Evolutionary conservation across 2,329 filamentous ascomycete genomes (phyloP), one percentile per base, ranked within the genome.

Genomic region (Cryphonectria carpinicola): DNA sequence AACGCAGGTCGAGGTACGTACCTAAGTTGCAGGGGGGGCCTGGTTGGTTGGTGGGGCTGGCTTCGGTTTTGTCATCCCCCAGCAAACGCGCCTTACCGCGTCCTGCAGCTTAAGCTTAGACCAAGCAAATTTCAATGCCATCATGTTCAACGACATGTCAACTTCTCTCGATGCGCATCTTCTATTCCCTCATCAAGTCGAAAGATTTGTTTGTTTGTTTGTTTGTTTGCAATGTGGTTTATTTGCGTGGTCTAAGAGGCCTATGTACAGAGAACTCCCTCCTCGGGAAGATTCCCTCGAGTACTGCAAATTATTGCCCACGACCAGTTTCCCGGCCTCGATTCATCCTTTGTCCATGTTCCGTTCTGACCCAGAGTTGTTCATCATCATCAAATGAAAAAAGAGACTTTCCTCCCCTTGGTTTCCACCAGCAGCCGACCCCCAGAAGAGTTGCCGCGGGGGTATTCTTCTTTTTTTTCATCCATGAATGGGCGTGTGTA

Each of bases 231-330:
- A 35, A 54, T 49, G 8, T 32, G 32, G 19, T 41, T 66, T 22
- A 28, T 72, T 68, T 71, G 63, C 71, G 32, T 37, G 63, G 66
- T 69, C 71, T 68, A 70, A 58, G 35, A 37, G 56, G 69, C 69
- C 56, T 72, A 72, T 70, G 58, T 72, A 72, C 71, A 72, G 68
- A 65, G 52, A 54, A 46, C 39, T 41, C 66, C 60, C 60, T 61
- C 35, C 25, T 37, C 56, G 32, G 19, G 19, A 35, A 61, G 35
- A 61, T 22, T 58, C 28, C 54, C 54, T 58, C 25, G 28, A 58
- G 54, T 58, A 58, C 54, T 32, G 54, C 54, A 35, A 39, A 61
- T 61, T 61, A 58, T 32, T 32, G 54, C 58, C 58, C 58, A 61
- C 58, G 58, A 61, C 58, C 58, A 10, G n/a, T 58, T 61, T 39